Conservation (phyloP, 2,329 filamentous ascomycete genomes). For the Colletotrichum cordylinicola region DNA sequence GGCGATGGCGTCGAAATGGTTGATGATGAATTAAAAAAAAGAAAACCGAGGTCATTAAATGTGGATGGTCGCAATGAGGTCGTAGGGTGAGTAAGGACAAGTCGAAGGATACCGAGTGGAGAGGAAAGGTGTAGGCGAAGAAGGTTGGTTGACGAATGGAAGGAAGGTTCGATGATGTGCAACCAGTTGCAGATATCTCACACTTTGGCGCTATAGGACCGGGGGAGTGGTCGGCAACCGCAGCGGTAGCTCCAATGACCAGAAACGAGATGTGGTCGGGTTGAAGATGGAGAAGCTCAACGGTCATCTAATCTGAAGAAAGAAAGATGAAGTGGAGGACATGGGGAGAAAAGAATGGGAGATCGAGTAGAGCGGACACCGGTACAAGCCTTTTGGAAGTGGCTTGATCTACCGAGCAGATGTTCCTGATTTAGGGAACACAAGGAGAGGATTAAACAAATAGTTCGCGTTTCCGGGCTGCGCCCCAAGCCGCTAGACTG, state of each 20-base stretch:
- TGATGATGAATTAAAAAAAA: neutral
- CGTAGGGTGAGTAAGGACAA: neutral
- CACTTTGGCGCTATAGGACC: neutral
- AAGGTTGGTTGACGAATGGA: neutral
- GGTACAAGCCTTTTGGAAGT: neutral
- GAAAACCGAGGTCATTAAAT: neutral
- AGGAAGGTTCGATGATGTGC: neutral
- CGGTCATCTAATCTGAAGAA: neutral
- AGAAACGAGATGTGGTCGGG: neutral
- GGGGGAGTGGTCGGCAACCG: neutral
- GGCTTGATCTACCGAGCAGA: slow-evolving; percentile 8
- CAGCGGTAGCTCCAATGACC: neutral
- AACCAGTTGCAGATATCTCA: slow-evolving; percentile 16
- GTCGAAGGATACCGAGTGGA: neutral
- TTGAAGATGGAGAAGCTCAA: neutral
- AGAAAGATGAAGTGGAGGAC: neutral
- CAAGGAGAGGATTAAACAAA: neutral
- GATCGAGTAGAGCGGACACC: neutral
- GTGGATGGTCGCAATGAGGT: neutral
- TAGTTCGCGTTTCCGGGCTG: slow-evolving; percentile 3
- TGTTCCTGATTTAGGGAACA: slow-evolving; percentile 7
- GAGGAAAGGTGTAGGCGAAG: neutral
- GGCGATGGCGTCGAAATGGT: neutral
- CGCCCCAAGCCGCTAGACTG: slow-evolving; percentile 15
- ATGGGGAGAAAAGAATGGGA: neutral